A percentile compares a stretch with the other conserved stretches of the same genome.
These are phyloP conservation scores for Talaromyces pinophilus DNA, from an alignment of 2,329 filamentous ascomycete species.

Conservation along the genomic window DNA sequence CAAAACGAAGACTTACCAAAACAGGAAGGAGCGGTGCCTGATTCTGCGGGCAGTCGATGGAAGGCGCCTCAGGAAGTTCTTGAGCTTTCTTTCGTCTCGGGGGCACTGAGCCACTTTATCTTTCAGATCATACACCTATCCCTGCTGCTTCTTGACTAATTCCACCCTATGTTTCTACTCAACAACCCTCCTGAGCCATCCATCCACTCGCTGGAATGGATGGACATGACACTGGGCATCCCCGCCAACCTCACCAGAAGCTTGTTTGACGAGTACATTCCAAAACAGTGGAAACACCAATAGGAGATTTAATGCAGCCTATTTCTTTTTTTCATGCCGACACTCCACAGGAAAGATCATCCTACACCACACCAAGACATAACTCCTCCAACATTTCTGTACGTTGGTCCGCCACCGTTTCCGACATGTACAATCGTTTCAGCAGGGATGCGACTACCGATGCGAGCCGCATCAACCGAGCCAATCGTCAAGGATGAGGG, in stretches of 20 bases:
- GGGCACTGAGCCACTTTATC: constrained; percentile 7
- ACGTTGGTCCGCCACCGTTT: not conserved
- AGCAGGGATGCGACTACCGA: not conserved
- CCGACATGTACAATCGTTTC: not conserved
- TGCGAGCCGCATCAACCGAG: not conserved
- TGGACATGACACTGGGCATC: constrained; percentile 11
- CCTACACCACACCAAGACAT: not conserved
- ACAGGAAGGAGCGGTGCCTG: constrained; percentile 11
- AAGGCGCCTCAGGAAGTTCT: not conserved
- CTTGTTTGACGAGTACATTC: constrained; percentile 14
- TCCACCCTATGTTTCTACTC: not conserved
- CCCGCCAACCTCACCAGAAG: constrained; percentile 18
- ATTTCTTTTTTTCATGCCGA: not conserved
- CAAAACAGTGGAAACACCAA: constrained; percentile 9
- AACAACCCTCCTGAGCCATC: not conserved
- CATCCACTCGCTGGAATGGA: constrained; percentile 18
- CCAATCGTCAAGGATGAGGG: constrained; percentile 1
- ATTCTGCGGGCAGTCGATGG: not conserved
- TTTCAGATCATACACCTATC: not conserved
- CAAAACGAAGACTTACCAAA: constrained; percentile 1
- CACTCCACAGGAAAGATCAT: not conserved
- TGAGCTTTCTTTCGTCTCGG: not conserved
- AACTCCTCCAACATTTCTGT: not conserved
- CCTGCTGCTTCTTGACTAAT: not conserved
- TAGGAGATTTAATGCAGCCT: not conserved